These are phyloP conservation scores for Phanerochaete carnosa DNA, from an alignment of 768 basidiomycete species.

Conservation along the genomic window DNA sequence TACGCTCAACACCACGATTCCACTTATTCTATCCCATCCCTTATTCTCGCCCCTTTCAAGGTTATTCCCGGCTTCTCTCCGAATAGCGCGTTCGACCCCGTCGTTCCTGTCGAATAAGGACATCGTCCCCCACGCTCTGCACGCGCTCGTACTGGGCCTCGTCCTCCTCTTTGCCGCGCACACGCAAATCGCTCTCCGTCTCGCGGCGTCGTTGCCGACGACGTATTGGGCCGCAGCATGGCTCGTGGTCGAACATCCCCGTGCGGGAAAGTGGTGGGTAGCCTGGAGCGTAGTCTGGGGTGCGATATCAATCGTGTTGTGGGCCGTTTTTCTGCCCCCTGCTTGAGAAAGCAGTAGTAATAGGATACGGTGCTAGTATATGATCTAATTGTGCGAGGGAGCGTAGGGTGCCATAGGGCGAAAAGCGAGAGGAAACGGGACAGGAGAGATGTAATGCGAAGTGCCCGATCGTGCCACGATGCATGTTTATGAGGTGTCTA, in stretches of 20 bases:
- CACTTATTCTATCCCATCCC: conserved; percentile 8
- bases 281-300: conserved; percentile 82
- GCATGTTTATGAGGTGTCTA: not conserved
- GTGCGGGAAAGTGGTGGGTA: conserved; percentile 61
- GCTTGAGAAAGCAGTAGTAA: no score
- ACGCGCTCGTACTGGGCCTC: conserved; percentile 59
- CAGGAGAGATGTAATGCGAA: no score
- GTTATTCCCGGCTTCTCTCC: not conserved
- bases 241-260: conserved; percentile 48
- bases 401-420: not conserved
- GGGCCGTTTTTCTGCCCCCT: conserved; percentile 88
- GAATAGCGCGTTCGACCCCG: not conserved
- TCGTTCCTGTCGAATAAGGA: conserved; percentile 2
- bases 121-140: conserved; percentile 70
- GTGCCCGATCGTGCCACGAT: no score
- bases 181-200: conserved; percentile 81
- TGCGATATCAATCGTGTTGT: conserved; percentile 62
- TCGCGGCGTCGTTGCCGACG: conserved; percentile 72
- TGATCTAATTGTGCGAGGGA: not conserved
- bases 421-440: not conserved
- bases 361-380: not conserved
- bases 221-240: conserved; percentile 85
- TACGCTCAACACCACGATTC: conserved; percentile 8
- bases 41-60: not conserved
- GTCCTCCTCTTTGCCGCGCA: conserved; percentile 78